Evolutionary conservation across 139 green algal species (phyloP).

Genomic region (Microglena sp.): DNA sequence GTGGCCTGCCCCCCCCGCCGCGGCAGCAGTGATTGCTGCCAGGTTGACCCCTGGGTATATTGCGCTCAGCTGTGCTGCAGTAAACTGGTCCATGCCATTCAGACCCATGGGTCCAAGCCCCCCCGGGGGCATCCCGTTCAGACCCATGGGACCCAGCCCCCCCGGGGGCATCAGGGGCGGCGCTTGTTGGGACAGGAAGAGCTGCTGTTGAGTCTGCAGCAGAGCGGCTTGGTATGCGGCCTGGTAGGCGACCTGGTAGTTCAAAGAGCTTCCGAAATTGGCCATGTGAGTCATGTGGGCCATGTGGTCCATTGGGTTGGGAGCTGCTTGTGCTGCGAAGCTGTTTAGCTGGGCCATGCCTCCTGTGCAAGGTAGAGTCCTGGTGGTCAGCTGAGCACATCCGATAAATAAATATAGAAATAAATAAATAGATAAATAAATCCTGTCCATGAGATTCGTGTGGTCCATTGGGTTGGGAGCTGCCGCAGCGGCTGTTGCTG

Average conservation of each 20-base stretch:
- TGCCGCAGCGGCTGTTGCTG: too few species aligned
- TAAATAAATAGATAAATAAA: too few species aligned
- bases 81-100: too few species aligned
- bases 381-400: constrained; percentile 2
- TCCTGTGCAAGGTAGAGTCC: neutral
- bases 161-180: too few species aligned
- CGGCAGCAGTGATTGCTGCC: constrained; percentile 37
- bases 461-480: too few species aligned
- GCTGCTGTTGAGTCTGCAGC: constrained; percentile 64
- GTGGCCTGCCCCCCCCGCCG: constrained; percentile 48
- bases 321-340: neutral
- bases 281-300: constrained; percentile 7
- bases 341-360: neutral
- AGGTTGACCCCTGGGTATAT: constrained; percentile 31
- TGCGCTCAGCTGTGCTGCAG: constrained; percentile 13
- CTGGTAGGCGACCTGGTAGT: constrained; percentile 83
- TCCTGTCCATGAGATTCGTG: too few species aligned
- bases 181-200: too few species aligned
- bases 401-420: too few species aligned
- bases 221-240: constrained; percentile 78
- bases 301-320: neutral
- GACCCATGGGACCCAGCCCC: too few species aligned
- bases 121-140: too few species aligned
- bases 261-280: constrained; percentile 25
- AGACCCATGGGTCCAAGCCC: too few species aligned